Base-by-base conservation (phyloP, 2,329 filamentous ascomycete genomes). In the Hypoxylon sp. region DNA sequence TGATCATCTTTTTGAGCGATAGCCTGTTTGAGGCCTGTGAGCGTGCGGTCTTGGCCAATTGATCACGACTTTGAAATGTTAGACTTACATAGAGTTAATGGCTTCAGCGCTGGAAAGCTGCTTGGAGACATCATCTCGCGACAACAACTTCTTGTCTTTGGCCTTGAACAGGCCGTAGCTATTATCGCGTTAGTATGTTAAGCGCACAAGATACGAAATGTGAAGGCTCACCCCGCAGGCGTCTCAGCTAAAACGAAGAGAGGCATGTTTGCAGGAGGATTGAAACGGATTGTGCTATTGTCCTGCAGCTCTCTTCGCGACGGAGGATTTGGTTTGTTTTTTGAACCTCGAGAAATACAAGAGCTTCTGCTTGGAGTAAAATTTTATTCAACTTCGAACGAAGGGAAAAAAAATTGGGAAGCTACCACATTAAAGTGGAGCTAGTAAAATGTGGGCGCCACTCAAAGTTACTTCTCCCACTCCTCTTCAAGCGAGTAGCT, bases 131-230 rank as follows among this genome's bases (percentile, higher is more conserved):
- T 94, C 90, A 83, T 95, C 92, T 78, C 92, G 91, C 83, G 97
- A 96, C 73, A 99, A 87, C 67, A 98, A 88, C 87, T 98, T 98
- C 90, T 98, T 98, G 88, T 98, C 95, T 82, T 94, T 94, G 76
- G 95, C 92, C 88, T 99, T 98, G 86, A 99, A 94, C 81, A 99
- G 90, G 82, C 94, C 96, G 86, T 98, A 98, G 81, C 96, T 97
- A 76, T 74, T 72, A 65, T 70, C 65, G 46, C 60, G 70, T 77
- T 63, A 76, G 75, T 68, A 70, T 50, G 48, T 44, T 42, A 17
- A 42, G 58, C 67, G 52, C 67, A 62, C 47, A 10, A 39, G 17
- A 48, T 17, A 39, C 57, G 22, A n/a, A 50, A 72, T 63, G 19
- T 33, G 14, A 26, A 50, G 19, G 85, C 87, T 83, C 82, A 90